Evolutionary conservation across 495 filamentous ascomycete species (phyloP).

Genomic region (Aspergillus bridgeri): DNA sequence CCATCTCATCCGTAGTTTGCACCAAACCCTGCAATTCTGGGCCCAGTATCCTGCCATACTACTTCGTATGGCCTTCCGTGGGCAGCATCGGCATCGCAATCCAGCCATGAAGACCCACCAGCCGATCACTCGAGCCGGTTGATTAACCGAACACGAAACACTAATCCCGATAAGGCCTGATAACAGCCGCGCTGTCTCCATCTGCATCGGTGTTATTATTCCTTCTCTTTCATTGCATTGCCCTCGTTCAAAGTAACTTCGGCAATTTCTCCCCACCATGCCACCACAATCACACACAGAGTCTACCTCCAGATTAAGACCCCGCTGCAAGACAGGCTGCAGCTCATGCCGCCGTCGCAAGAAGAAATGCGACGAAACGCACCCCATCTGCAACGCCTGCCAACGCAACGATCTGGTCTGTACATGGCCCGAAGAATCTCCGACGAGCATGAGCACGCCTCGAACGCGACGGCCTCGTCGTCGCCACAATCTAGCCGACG

Average conservation of each 20-base stretch:
- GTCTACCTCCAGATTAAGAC: not conserved
- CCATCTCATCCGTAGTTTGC: too few relatives aligned
- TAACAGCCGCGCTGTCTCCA: not conserved
- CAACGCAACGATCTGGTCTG: conserved; percentile 39
- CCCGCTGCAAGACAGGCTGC: conserved; percentile 7
- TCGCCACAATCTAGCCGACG: not conserved
- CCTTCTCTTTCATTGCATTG: too few relatives aligned
- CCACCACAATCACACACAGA: not conserved
- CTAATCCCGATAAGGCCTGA: not conserved
- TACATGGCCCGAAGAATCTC: conserved; percentile 9
- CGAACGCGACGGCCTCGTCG: conserved; percentile 4
- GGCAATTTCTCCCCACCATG: not conserved
- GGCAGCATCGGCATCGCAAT: too few relatives aligned
- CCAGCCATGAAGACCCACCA: not conserved
- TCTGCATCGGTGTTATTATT: not conserved
- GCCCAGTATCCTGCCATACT: too few relatives aligned
- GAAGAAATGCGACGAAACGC: conserved; percentile 12
- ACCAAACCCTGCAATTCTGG: too few relatives aligned
- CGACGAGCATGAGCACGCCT: not conserved
- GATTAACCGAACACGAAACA: not conserved
- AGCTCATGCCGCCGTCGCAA: conserved; percentile 12
- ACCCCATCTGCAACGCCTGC: conserved; percentile 18
- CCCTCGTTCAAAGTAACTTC: not conserved
- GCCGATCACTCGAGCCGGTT: not conserved
- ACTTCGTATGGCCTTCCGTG: too few relatives aligned